Conservation (phyloP, 2,329 filamentous ascomycete genomes). For the Byssothecium circinans region DNA sequence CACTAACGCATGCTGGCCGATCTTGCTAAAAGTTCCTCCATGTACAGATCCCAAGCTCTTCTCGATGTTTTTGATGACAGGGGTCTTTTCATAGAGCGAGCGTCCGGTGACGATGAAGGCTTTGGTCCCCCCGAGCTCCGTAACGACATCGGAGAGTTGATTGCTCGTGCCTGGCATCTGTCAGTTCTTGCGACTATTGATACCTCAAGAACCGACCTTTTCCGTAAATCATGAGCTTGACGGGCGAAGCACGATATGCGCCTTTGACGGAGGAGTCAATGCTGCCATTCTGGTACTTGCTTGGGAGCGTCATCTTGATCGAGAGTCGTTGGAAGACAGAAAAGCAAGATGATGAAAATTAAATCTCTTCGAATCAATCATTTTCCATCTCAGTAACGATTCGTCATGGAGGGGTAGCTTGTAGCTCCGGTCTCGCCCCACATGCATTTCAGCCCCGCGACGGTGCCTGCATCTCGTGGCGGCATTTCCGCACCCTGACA, state of each 20-base stretch:
- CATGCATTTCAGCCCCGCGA: constrained; percentile 34
- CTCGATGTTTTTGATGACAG: constrained; percentile 57
- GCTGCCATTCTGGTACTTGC: constrained; percentile 38
- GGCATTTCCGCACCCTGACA: constrained; percentile 23
- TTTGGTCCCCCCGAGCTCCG: constrained; percentile 46
- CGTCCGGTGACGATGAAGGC: constrained; percentile 60
- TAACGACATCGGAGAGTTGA: constrained; percentile 34
- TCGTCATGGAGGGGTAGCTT: constrained; percentile 36
- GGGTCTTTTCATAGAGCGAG: constrained; percentile 58
- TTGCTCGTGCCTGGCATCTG: constrained; percentile 33
- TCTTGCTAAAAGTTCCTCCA: constrained; percentile 58
- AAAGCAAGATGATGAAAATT: background rate
- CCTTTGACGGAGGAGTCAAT: constrained; percentile 38
- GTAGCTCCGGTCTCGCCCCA: constrained; percentile 33
- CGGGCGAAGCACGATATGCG: constrained; percentile 39
- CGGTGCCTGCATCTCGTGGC: constrained; percentile 24
- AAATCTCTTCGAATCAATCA: background rate
- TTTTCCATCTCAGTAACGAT: constrained; percentile 8
- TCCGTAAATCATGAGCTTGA: constrained; percentile 44
- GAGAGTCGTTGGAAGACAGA: background rate
- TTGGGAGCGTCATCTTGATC: constrained; percentile 35
- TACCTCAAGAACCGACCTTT: constrained; percentile 20
- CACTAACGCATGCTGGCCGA: constrained; percentile 58
- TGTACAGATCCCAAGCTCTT: constrained; percentile 50
- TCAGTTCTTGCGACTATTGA: constrained; percentile 2